Conservation (phyloP, 1,139 yeast species). For the Suhomyces anneliseae region DNA sequence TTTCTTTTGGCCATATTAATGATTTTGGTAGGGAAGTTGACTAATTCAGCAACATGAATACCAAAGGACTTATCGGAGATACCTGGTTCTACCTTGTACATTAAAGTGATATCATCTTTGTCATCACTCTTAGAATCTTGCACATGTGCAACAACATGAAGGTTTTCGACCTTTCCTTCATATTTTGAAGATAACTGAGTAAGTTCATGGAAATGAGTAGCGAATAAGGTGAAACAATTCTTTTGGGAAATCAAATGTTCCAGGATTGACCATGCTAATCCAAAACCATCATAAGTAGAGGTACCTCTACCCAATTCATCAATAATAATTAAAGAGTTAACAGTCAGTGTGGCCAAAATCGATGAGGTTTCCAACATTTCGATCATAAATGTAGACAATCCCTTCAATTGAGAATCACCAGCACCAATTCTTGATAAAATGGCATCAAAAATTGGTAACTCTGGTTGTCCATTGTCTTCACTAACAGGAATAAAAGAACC, state of each 20-base stretch:
- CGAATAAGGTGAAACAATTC: conserved; percentile 82
- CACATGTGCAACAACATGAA: conserved; percentile 93
- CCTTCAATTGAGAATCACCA: conserved; percentile 94
- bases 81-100: conserved; percentile 91
- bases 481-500: conserved; percentile 83
- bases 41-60: conserved; percentile 95
- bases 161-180: conserved; percentile 60
- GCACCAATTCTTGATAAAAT: conserved; percentile 98
- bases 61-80: conserved; percentile 94
- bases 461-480: conserved; percentile 56
- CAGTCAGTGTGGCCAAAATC: conserved; percentile 81
- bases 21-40: conserved; percentile 85
- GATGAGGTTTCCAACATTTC: conserved; percentile 97
- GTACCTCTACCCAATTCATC: conserved; percentile 98
- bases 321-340: conserved; percentile 81
- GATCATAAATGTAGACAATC: conserved; percentile 96
- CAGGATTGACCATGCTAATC: conserved; percentile 94
- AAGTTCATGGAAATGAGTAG: conserved; percentile 95
- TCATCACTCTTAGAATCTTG: conserved; percentile 40
- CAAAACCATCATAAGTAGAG: conserved; percentile 96
- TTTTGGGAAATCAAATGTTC: conserved; percentile 74
- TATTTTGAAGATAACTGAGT: conserved; percentile 71
- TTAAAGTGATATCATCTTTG: conserved; percentile 74
- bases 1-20: conserved; percentile 93
- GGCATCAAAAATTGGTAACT: conserved; percentile 82